Conservation (phyloP, 352 stramenopile genomes). For the Globisporangium emineosum region DNA sequence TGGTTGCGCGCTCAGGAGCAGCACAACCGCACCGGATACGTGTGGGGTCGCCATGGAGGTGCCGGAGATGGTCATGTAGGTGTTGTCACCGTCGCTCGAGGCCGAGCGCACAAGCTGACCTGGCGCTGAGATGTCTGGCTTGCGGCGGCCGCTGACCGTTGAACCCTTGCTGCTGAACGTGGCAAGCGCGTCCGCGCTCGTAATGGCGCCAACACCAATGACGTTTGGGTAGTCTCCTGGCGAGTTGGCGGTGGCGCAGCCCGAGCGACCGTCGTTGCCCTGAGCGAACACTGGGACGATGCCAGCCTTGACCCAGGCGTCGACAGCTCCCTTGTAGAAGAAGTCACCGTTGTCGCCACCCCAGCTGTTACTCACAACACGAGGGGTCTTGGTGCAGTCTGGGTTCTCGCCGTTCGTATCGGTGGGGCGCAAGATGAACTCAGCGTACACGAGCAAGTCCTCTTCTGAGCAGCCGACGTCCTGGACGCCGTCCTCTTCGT, state of each 20-base stretch:
- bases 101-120: conserved; percentile 16
- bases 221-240: conserved; percentile 27
- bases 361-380: conserved; percentile 8
- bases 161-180: conserved; percentile 21
- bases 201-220: conserved; percentile 26
- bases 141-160: conserved; percentile 11
- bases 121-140: conserved; percentile 29
- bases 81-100: not conserved
- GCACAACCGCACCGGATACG: conserved; percentile 20
- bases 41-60: conserved; percentile 28
- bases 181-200: conserved; percentile 11
- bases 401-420: conserved; percentile 17
- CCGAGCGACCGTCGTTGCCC: conserved; percentile 14
- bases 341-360: conserved; percentile 9
- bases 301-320: conserved; percentile 22
- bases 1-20: conserved; percentile 24
- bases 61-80: not conserved
- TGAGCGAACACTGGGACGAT: conserved; percentile 23
- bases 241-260: conserved; percentile 15
- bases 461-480: too few species aligned
- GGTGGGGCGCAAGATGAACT: conserved; percentile 17
- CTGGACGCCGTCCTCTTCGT: too few species aligned
- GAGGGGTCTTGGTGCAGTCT: conserved; percentile 12
- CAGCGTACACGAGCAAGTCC: too few species aligned
- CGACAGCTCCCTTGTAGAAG: conserved; percentile 14